phyloP scores from a whole-genome alignment of 352 stramenopile species.

The Aphanomyces euteiches region DNA sequence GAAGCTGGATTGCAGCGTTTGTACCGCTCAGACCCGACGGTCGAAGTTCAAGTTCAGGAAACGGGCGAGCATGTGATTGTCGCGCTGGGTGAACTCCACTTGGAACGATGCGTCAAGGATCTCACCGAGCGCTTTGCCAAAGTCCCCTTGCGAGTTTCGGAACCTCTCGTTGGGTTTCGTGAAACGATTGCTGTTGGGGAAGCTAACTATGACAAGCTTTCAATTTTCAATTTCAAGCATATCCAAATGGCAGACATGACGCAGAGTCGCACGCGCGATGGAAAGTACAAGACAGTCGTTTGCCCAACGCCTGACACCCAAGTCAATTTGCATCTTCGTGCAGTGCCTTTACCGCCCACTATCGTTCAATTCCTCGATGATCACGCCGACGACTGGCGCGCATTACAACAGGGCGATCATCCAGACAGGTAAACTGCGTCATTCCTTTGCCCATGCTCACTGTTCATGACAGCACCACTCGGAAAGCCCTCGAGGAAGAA shows the following conservation, averaged over 20 bases:
- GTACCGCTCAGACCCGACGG: constrained; percentile 89
- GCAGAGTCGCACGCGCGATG: neutral
- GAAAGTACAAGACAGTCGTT: constrained; percentile 27
- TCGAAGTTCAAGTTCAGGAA: constrained; percentile 89
- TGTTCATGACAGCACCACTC: constrained; percentile 5
- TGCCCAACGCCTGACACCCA: constrained; percentile 64
- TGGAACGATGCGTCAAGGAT: constrained; percentile 90
- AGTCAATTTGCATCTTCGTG: constrained; percentile 71
- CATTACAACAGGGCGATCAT: constrained; percentile 33
- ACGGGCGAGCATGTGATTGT: constrained; percentile 89
- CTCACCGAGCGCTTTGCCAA: constrained; percentile 85
- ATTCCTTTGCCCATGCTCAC: too few species aligned
- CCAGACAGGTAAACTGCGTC: constrained; percentile 25
- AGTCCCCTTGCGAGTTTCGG: constrained; percentile 75
- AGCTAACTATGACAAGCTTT: constrained; percentile 1
- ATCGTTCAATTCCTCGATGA: constrained; percentile 76
- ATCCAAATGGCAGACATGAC: constrained; percentile 29
- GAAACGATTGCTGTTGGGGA: constrained; percentile 69
- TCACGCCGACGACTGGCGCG: constrained; percentile 47
- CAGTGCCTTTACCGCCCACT: constrained; percentile 62
- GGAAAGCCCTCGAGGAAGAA: constrained; percentile 39
- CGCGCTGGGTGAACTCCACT: constrained; percentile 87
- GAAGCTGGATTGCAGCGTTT: constrained; percentile 86
- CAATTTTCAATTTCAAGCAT: constrained; percentile 27
- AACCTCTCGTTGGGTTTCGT: constrained; percentile 86